A percentile compares a stretch with the other conserved stretches of the same genome.
Evolutionary conservation across 2,329 filamentous ascomycete species (phyloP).

Genomic region (Aaosphaeria pasadenensis): DNA sequence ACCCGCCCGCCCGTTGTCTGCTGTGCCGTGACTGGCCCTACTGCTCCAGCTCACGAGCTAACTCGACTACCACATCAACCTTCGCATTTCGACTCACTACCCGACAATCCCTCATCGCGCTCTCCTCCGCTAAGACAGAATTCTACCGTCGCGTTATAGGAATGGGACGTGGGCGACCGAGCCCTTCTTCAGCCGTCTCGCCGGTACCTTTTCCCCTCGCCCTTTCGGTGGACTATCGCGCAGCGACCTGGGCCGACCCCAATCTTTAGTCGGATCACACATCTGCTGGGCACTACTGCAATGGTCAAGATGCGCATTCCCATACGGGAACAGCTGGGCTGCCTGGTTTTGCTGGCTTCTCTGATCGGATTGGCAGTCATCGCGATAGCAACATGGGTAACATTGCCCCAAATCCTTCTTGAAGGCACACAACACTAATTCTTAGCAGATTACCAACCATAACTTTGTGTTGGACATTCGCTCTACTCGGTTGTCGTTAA

Average conservation of each 20-base stretch:
- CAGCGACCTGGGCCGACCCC: neutral
- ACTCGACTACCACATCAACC: no score
- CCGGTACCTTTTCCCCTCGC: neutral
- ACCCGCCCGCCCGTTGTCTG: no score
- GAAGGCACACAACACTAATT: no score
- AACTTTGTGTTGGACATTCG: conserved; percentile 58
- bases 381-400: conserved; percentile 67
- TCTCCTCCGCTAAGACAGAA: no score
- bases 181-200: no score
- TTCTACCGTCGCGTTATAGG: no score
- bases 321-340: conserved; percentile 82
- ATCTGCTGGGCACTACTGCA: neutral
- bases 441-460: conserved; percentile 55
- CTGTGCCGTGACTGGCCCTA: no score
- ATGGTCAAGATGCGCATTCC: conserved; percentile 71
- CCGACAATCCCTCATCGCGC: no score
- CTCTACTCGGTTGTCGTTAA: conserved; percentile 65
- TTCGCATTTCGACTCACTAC: no score
- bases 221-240: neutral
- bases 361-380: conserved; percentile 74
- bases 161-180: no score
- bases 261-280: neutral
- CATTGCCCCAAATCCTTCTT: no score
- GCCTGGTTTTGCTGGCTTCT: conserved; percentile 73
- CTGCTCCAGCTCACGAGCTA: no score